Evolutionary conservation across 257 asterid genomes (phyloP), one percentile per base, ranked within the genome.

Genomic region (Capsicum rhomboideum): DNA sequence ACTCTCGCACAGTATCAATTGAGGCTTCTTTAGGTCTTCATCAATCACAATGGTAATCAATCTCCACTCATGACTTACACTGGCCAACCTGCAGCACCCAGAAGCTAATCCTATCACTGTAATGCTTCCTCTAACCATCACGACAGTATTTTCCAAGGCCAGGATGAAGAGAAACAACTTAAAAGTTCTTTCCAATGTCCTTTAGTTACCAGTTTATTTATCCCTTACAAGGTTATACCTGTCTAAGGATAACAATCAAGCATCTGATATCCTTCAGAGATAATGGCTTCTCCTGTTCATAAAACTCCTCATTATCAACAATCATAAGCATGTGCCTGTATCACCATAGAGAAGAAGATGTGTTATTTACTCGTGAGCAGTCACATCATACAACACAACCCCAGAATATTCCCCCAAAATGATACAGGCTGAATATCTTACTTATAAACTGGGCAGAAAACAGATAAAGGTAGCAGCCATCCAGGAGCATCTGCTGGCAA

Each of bases 361-460:
- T 50, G 71, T 66, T 66, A 85, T 85, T 81, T 44, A 85, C 81
- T 78, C 79, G 68, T 85, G 85, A 59, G 72, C 59, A 46, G 80
- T 75, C 42, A 75, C 44, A 23, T 59, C 59, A 46, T 74, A 74
- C 42, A 75, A 72, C 58, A 74, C 61, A 49, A 79, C 66, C 79
- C 28, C 26, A 74, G 78, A 85, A 42, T 74, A 84, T 18, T 20
- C 81, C 46, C 66, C 84, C 46, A n/a, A 78, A 58, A 67, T 55
- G 79, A 58, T 29, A 82, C 82, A 37, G 58, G n/a, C 52, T 49
- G 10, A 68, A 83, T 37, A 40, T 86, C 95, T 92, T 89, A 97
- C 98, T 93, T 95, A 91, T 95, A 95, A 54, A 97, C 93, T 14
- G 99, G 98, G 90, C 99, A 97, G 91, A 97, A 97, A 81, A 91